Evolutionary conservation across 2,329 filamentous ascomycete species (phyloP), one percentile per base, ranked within the genome.

Genomic region (Verticillium tricorpus): DNA sequence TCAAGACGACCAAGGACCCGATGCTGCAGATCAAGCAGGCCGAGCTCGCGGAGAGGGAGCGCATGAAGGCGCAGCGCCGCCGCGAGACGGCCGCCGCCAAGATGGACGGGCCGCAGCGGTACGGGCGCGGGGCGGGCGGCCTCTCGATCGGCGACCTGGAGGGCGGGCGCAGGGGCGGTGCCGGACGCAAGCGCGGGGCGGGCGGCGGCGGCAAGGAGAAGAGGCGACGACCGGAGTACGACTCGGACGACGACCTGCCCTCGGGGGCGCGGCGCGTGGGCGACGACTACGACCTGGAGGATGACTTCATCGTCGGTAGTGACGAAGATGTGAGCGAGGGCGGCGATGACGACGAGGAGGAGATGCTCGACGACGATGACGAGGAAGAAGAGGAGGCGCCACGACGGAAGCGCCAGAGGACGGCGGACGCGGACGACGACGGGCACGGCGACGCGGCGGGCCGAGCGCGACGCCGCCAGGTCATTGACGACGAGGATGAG

Each of bases 261-360:
- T 82, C 84, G 40, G 85, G 86, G 35, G 79, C 79, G 56, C 82
- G 82, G 35, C 84, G 85, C 59, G 83, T 89, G 63, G 89, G 93
- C 66, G 89, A 92, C 66, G 87, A 90, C 67, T 94, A 94, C 71
- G 90, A 93, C 65, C 83, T 89, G 71, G 89, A 89, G 37, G 91
- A 94, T 69, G 91, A 89, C 62, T 94, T 94, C 71, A 84, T 94
- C 61, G 91, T 89, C 3, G 82, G 81, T 3, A 92, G 89, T 68
- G 90, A 92, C 66, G 91, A 93, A 52, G 85, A 85, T 50, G 77
- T 80, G 62, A 85, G 83, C 35, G 85, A 80, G 3, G 85, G 84
- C 37, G 85, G 86, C 6, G 84, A 82, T 59, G 83, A 82, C 40
- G 85, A 83, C 28, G 85, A 87, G 45, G 85, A 87, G 61, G 83